phyloP scores from a whole-genome alignment of 2,329 filamentous ascomycete species.

The Fusarium temperatum region DNA sequence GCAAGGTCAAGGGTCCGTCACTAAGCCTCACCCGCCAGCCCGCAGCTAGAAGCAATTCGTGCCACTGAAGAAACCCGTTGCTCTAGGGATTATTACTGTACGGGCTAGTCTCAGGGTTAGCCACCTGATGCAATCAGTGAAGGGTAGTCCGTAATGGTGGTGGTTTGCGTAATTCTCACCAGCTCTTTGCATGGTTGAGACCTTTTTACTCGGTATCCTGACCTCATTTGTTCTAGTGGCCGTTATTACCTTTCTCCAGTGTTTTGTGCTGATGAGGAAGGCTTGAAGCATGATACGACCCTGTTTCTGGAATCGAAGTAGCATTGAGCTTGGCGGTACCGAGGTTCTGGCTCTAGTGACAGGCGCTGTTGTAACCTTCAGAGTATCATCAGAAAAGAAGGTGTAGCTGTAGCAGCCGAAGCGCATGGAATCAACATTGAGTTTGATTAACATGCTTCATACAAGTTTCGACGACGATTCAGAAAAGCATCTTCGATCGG shows the following conservation, averaged over 20 bases:
- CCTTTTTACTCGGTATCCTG: not conserved
- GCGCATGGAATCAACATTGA: not conserved
- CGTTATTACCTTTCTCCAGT: not conserved
- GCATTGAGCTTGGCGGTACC: not conserved
- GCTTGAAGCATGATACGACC: not conserved
- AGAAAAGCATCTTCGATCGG: not conserved
- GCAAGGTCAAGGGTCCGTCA: not conserved
- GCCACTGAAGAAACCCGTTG: not conserved
- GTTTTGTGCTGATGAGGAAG: not conserved
- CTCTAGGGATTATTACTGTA: not conserved
- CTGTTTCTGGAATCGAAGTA: not conserved
- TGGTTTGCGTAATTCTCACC: not conserved
- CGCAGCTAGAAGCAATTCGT: not conserved
- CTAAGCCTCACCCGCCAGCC: not conserved
- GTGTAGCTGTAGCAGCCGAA: not conserved
- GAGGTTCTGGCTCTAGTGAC: not conserved
- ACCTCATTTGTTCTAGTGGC: not conserved
- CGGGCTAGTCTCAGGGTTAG: not conserved
- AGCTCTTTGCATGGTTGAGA: not conserved
- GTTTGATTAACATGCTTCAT: not conserved
- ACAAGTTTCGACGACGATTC: not conserved
- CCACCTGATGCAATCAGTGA: not conserved
- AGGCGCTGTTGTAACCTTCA: not conserved
- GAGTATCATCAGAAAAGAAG: not conserved
- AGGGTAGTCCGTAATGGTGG: not conserved